Base-by-base conservation (phyloP, 148 eudicot genomes). In the Heliamphora exappendiculata region DNA sequence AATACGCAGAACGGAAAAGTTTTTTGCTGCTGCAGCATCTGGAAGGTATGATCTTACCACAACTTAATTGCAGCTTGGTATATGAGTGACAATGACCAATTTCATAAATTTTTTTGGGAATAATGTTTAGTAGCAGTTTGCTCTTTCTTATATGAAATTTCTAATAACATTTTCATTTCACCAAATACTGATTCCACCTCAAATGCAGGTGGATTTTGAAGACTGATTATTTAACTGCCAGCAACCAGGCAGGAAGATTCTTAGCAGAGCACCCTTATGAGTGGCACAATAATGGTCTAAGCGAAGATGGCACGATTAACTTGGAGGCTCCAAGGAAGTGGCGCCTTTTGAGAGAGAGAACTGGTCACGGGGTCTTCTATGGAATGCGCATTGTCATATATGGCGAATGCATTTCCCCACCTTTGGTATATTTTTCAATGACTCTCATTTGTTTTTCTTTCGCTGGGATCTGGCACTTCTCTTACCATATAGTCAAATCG, bases 21-120 rank as follows among this genome's bases (percentile, higher is more conserved):
- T 95, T 75, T 95, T 95, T 82, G 98, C 97, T 77, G 99, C 99
- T 81, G 98, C 93, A 26, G 97, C 98, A 44, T 91, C 99, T 50
- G 98, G 99, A 82, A 88, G 99, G 99, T 93, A 73, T 78, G 63
- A 44, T 50, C 17, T 64, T 50, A 13, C 26, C 24, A 19, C 72
- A 22, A 65, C 36, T 19, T 55, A 41, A 58, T 59, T 44, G 7
- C 26, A 1, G 26, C 53, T 69, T 33, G 24, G 24, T 5, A 62
- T 20, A 4, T n/a, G 5, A n/a, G 12, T 54, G 49, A n/a, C 22
- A 2, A 16, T 31, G 16, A 10, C 64, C n/a, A 37, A 57, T 29
- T 57, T 17, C 29, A 5, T 1, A 51, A 19, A 19, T 22, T 57
- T 1, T 7, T 11, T 12, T 11, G 29, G 17, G 19, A 0, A 5